Evolutionary conservation across 371 early-diverging fungal genomes (phyloP).

Genomic region (Mucor racemosus): DNA sequence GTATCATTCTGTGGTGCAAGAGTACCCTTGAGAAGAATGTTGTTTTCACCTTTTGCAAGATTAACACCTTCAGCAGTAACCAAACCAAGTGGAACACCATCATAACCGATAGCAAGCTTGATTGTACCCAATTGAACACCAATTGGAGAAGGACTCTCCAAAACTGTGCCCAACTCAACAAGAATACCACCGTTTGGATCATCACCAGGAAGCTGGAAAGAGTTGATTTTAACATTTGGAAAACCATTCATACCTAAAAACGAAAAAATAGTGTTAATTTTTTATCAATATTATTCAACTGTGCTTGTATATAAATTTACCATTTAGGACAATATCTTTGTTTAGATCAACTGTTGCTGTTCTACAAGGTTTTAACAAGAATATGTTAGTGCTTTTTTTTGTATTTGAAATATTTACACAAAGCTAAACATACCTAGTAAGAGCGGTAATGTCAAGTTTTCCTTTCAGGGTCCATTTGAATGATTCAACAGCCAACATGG

Average conservation of each 20-base stretch:
- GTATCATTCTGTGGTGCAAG: conserved; percentile 54
- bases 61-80: conserved; percentile 50
- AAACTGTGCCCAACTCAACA: conserved; percentile 55
- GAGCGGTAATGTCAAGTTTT: conserved; percentile 60
- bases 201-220: conserved; percentile 61
- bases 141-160: conserved; percentile 65
- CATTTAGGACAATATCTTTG: conserved; percentile 43
- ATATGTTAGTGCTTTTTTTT: conserved; percentile 27
- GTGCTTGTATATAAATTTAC: conserved; percentile 19
- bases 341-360: conserved; percentile 50
- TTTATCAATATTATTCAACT: background rate
- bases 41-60: conserved; percentile 49
- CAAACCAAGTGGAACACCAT: conserved; percentile 56
- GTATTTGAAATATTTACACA: conserved; percentile 21
- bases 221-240: conserved; percentile 55
- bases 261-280: conserved; percentile 21
- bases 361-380: conserved; percentile 25
- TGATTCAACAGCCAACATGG: conserved; percentile 55
- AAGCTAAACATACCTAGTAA: conserved; percentile 50
- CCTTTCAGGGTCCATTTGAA: conserved; percentile 66
- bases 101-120: conserved; percentile 53
- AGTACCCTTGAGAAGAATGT: conserved; percentile 57
- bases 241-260: conserved; percentile 54
- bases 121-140: conserved; percentile 64
- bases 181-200: conserved; percentile 60